These are phyloP conservation scores for Ganoderma multipileum DNA, from an alignment of 1,284 basidiomycete species.

Conservation along the genomic window DNA sequence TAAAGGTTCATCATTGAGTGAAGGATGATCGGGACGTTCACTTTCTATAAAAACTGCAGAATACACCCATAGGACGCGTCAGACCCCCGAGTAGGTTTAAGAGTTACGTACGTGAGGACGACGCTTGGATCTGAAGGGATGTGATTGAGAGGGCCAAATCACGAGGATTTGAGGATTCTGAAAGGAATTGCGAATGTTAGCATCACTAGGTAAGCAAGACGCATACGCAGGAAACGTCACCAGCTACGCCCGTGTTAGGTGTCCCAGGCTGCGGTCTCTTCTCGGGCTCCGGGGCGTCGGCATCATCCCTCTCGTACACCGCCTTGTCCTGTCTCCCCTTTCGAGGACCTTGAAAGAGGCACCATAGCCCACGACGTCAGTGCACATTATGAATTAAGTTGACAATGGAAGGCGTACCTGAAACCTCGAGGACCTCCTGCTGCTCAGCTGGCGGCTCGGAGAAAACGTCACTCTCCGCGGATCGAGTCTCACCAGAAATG, in stretches of 20 bases:
- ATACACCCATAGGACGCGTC: not conserved
- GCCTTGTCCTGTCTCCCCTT: not conserved
- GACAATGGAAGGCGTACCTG: not conserved
- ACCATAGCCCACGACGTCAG: not conserved
- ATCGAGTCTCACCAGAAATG: no score
- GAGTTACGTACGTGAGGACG: not conserved
- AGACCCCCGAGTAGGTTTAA: not conserved
- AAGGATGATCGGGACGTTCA: not conserved
- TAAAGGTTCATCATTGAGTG: not conserved
- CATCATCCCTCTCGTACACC: not conserved
- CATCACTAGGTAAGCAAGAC: not conserved
- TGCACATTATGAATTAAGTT: not conserved
- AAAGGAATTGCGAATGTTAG: not conserved
- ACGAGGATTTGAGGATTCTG: not conserved
- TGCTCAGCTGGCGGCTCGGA: not conserved
- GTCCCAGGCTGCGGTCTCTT: not conserved
- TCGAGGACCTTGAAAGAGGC: not conserved
- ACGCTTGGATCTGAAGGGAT: not conserved
- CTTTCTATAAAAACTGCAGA: not conserved
- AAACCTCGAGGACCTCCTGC: not conserved
- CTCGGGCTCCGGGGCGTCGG: not conserved
- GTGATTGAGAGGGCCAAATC: not conserved
- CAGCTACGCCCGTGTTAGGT: not conserved
- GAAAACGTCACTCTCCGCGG: no score
- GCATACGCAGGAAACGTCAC: not conserved